A percentile compares a stretch with the other conserved stretches of the same genome.
phyloP scores from a whole-genome alignment of 345 rosid genomes.

The Anacardium occidentale region DNA sequence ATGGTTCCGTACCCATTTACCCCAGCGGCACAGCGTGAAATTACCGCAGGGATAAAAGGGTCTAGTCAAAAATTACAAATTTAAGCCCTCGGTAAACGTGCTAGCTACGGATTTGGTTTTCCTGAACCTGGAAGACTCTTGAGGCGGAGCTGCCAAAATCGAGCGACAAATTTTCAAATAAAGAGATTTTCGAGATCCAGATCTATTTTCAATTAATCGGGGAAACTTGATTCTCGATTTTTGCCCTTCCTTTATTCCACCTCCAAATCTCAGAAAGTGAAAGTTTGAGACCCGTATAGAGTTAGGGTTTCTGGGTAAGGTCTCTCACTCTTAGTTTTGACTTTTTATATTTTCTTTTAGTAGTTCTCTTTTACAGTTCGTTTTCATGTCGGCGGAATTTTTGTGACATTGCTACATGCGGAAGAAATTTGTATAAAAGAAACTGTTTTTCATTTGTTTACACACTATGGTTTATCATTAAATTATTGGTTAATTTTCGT shows the following conservation, averaged over 20 bases:
- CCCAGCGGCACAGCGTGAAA: too few relatives aligned
- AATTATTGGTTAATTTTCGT: not conserved
- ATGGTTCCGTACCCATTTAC: too few relatives aligned
- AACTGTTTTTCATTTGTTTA: not conserved
- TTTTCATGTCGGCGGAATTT: not conserved
- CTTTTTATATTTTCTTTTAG: not conserved
- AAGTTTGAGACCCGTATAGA: not conserved
- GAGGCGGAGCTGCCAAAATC: not conserved
- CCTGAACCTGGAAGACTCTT: not conserved
- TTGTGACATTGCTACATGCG: not conserved
- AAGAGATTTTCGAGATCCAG: not conserved
- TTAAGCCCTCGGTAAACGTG: not conserved
- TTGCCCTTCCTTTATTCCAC: not conserved
- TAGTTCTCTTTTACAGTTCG: not conserved
- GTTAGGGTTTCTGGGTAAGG: slow-evolving; percentile 18
- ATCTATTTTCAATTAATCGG: not conserved
- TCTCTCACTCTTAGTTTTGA: not conserved
- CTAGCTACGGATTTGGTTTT: not conserved
- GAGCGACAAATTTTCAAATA: not conserved
- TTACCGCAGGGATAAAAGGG: too few relatives aligned
- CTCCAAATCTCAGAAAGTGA: not conserved
- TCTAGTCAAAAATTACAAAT: not conserved
- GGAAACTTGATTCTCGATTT: not conserved
- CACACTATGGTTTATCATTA: not conserved
- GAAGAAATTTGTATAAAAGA: not conserved